Evolutionary conservation across 2,329 filamentous ascomycete species (phyloP).

Genomic region (Coniella vitis): DNA sequence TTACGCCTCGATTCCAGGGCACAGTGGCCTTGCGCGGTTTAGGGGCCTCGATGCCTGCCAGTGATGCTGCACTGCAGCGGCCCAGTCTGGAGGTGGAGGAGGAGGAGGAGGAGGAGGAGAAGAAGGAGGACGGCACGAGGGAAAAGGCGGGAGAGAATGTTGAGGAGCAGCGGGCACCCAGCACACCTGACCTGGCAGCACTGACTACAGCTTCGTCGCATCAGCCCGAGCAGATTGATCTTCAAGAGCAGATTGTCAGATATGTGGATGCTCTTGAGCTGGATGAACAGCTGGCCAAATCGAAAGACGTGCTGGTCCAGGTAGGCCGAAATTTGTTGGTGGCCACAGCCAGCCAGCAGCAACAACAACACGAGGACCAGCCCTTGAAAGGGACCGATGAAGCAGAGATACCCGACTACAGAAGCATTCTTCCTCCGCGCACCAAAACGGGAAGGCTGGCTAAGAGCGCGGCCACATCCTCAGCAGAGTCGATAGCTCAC

Average conservation of each 20-base stretch:
- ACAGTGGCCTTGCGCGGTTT: constrained; percentile 6
- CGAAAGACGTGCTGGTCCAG: neutral
- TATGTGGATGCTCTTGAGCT: neutral
- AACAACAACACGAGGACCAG: neutral
- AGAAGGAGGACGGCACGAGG: neutral
- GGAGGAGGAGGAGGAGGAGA: neutral
- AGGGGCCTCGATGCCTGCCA: constrained; percentile 19
- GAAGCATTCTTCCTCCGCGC: neutral
- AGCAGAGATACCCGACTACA: constrained; percentile 13
- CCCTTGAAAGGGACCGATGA: neutral
- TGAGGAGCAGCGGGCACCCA: neutral
- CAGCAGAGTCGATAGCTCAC: neutral
- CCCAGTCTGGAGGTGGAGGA: neutral
- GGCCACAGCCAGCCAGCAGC: neutral
- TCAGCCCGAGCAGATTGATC: neutral
- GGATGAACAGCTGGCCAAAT: neutral
- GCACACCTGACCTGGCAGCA: neutral
- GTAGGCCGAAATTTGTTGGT: neutral
- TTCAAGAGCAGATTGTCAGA: neutral
- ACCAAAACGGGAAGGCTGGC: too few species aligned
- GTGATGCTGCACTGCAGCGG: constrained; percentile 13
- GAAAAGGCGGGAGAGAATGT: too few species aligned
- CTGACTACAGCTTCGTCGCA: neutral
- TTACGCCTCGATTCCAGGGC: constrained; percentile 9
- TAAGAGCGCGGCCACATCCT: neutral